Conservation (phyloP, 306 rosid species). For the Castanea crenata region DNA sequence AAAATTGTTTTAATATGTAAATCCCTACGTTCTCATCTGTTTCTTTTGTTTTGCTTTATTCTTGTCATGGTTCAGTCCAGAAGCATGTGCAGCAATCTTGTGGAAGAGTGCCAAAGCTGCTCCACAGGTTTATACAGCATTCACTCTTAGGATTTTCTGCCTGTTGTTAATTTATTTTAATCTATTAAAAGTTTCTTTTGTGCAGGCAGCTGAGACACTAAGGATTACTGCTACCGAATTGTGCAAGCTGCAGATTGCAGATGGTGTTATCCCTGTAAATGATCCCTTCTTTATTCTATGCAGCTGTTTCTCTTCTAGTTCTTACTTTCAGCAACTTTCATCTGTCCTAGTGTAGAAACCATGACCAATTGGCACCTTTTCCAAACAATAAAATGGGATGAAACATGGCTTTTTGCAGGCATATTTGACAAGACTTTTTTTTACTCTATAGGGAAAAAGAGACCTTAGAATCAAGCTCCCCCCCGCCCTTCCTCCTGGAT, state of each 20-base stretch:
- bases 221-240: conserved; percentile 73
- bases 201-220: conserved; percentile 86
- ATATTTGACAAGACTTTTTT: too few relatives aligned
- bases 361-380: too few relatives aligned
- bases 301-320: conserved; percentile 6
- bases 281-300: conserved; percentile 21
- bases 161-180: conserved; percentile 14
- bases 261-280: conserved; percentile 83
- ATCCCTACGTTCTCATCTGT: conserved; percentile 16
- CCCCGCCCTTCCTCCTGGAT: too few relatives aligned
- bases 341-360: neutral
- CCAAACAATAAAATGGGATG: too few relatives aligned
- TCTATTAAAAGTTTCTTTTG: neutral
- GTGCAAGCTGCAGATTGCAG: conserved; percentile 67
- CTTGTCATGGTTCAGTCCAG: conserved; percentile 65
- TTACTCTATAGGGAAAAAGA: too few relatives aligned
- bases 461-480: too few relatives aligned
- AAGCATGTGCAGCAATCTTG: conserved; percentile 97
- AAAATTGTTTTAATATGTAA: neutral
- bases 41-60: conserved; percentile 35
- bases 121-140: conserved; percentile 58
- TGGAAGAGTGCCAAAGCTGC: conserved; percentile 89
- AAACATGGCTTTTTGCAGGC: too few relatives aligned
- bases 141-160: conserved; percentile 3
- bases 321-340: neutral